phyloP scores from a whole-genome alignment of 192 early-diverging fungal species.

The Coemansia sp. region DNA sequence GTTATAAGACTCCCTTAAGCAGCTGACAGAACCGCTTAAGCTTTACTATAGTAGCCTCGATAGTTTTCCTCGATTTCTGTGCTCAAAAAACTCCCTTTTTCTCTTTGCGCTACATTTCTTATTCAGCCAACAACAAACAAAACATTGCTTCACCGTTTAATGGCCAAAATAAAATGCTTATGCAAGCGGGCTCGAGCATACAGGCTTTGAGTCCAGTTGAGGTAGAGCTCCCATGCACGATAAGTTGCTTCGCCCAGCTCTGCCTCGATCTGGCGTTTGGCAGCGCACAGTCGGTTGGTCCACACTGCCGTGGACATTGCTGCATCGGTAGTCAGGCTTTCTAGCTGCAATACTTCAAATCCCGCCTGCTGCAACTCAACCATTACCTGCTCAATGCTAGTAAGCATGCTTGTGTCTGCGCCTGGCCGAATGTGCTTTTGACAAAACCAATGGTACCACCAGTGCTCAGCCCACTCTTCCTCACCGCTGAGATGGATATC shows the following conservation, averaged over 20 bases:
- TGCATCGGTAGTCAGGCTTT: conserved; percentile 49
- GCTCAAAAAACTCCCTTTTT: conserved; percentile 1
- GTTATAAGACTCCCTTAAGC: no score
- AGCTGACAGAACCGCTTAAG: no score
- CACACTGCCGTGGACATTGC: conserved; percentile 43
- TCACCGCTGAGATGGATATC: conserved; percentile 7
- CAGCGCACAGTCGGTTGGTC: conserved; percentile 36
- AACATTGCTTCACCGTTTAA: conserved; percentile 30
- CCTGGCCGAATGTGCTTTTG: conserved; percentile 48
- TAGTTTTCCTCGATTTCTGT: conserved; percentile 4
- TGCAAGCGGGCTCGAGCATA: conserved; percentile 44
- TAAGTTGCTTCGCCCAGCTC: conserved; percentile 46
- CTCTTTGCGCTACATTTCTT: not conserved
- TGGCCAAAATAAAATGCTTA: conserved; percentile 46
- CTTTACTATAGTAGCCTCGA: not conserved
- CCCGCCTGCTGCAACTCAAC: conserved; percentile 46
- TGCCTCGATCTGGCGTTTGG: conserved; percentile 48
- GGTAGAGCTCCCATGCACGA: conserved; percentile 50
- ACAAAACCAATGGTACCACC: conserved; percentile 55
- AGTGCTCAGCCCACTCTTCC: conserved; percentile 45
- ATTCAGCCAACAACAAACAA: not conserved
- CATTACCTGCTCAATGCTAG: conserved; percentile 43
- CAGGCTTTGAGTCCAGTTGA: conserved; percentile 54
- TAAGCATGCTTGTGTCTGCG: conserved; percentile 44
- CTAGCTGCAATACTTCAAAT: conserved; percentile 47